phyloP scores from a whole-genome alignment of 495 filamentous ascomycete genomes.

The Penicillium steckii region DNA sequence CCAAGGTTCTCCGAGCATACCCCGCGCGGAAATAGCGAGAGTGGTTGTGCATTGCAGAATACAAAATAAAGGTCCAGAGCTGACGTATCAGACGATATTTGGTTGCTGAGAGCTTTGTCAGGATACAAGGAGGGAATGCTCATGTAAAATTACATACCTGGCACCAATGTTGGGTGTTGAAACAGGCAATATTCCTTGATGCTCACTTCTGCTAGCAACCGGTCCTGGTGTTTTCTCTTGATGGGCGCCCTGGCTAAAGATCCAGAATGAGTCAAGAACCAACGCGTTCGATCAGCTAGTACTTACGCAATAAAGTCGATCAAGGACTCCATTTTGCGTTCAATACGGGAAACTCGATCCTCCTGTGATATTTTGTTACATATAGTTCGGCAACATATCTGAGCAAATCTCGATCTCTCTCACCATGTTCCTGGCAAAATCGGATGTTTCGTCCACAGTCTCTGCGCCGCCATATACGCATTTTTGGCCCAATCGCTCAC shows the following conservation, averaged over 20 bases:
- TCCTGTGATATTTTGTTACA: constrained; percentile 20
- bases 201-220: not conserved
- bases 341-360: constrained; percentile 36
- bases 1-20: constrained; percentile 21
- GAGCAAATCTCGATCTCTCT: not conserved
- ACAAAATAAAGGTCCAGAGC: constrained; percentile 26
- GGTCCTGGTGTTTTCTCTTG: not conserved
- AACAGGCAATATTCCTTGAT: not conserved
- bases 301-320: constrained; percentile 25
- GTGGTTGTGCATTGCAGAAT: constrained; percentile 40
- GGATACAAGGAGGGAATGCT: not conserved
- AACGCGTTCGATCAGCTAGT: not conserved
- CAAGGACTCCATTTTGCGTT: constrained; percentile 37
- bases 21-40: constrained; percentile 34
- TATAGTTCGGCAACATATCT: not conserved
- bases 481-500: constrained; percentile 36
- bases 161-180: not conserved
- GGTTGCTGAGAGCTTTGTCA: not conserved
- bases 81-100: not conserved
- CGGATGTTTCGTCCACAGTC: constrained; percentile 17
- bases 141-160: not conserved
- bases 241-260: not conserved
- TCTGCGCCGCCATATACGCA: constrained; percentile 35
- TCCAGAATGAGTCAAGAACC: not conserved
- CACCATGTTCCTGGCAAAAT: constrained; percentile 20